These are phyloP conservation scores for Cladophialophora chaetospira DNA, from an alignment of 2,329 filamentous ascomycete genomes.

Conservation along the genomic window DNA sequence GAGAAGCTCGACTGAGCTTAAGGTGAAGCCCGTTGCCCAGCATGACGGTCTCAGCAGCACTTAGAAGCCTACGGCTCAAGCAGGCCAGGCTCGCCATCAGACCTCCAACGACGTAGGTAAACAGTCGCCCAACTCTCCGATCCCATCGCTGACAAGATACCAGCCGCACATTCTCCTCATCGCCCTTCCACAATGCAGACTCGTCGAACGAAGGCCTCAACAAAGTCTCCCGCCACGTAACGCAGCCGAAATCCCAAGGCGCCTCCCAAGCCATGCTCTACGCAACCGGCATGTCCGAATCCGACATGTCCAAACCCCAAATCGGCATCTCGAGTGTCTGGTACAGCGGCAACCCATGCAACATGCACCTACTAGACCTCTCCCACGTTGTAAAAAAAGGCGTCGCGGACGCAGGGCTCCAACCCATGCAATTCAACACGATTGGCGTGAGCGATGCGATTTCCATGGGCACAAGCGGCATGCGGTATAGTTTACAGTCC, in stretches of 20 bases:
- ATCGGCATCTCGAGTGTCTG: slow-evolving; percentile 97
- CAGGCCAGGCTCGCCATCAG: slow-evolving; percentile 16
- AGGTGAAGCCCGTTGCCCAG: background rate
- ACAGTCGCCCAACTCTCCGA: background rate
- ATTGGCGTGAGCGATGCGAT: slow-evolving; percentile 97
- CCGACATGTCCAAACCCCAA: slow-evolving; percentile 93
- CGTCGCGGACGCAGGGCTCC: slow-evolving; percentile 73
- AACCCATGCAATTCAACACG: slow-evolving; percentile 98
- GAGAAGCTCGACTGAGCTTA: background rate
- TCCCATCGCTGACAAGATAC: background rate
- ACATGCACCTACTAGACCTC: slow-evolving; percentile 95
- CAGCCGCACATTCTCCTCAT: slow-evolving; percentile 26
- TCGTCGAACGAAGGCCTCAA: slow-evolving; percentile 60
- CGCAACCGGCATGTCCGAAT: slow-evolving; percentile 82
- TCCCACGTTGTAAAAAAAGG: slow-evolving; percentile 75
- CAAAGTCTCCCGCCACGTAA: slow-evolving; percentile 80
- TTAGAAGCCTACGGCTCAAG: slow-evolving; percentile 27
- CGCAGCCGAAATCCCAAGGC: slow-evolving; percentile 96
- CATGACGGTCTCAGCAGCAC: slow-evolving; percentile 24
- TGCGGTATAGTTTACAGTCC: slow-evolving; percentile 93
- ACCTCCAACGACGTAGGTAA: slow-evolving; percentile 10
- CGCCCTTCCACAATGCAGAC: slow-evolving; percentile 4
- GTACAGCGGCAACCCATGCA: slow-evolving; percentile 98
- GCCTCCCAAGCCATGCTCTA: slow-evolving; percentile 99
- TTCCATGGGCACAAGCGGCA: slow-evolving; percentile 96